Evolutionary conservation across 306 rosid genomes (phyloP).

Genomic region (Vigna unguiculata): DNA sequence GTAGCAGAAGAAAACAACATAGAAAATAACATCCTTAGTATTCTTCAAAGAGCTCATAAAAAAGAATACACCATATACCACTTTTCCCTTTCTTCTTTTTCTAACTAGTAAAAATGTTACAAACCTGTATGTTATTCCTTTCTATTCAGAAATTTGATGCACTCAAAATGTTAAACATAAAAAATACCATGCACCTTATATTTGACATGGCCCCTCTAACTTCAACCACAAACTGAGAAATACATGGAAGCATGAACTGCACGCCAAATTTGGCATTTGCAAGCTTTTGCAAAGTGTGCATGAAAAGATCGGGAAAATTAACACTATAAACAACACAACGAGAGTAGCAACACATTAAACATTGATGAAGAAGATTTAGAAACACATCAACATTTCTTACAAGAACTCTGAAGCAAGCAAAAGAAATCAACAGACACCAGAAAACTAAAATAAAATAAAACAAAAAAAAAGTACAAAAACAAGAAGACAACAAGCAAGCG

Average conservation of each 20-base stretch:
- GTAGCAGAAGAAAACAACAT: constrained; percentile 20
- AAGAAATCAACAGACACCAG: constrained; percentile 19
- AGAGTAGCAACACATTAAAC: constrained; percentile 20
- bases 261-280: background rate
- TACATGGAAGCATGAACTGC: background rate
- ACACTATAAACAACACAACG: constrained; percentile 18
- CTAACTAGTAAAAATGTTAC: background rate
- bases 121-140: constrained; percentile 3
- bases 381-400: background rate
- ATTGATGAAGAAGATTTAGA: background rate
- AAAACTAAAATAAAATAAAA: background rate
- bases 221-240: constrained; percentile 14
- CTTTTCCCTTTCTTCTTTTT: constrained; percentile 14
- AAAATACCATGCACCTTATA: constrained; percentile 13
- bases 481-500: constrained; percentile 14
- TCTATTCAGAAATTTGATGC: constrained; percentile 18
- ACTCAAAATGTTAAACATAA: background rate
- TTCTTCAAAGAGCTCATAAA: constrained; percentile 12
- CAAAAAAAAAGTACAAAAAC: background rate
- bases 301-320: background rate
- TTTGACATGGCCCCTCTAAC: constrained; percentile 9
- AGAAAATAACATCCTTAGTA: constrained; percentile 11
- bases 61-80: constrained; percentile 12
- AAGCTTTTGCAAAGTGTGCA: background rate
- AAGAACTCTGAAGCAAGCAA: constrained; percentile 17